Evolutionary conservation across 257 asterid genomes (phyloP), one percentile per base, ranked within the genome.

Genomic region (Coffea eugenioides): DNA sequence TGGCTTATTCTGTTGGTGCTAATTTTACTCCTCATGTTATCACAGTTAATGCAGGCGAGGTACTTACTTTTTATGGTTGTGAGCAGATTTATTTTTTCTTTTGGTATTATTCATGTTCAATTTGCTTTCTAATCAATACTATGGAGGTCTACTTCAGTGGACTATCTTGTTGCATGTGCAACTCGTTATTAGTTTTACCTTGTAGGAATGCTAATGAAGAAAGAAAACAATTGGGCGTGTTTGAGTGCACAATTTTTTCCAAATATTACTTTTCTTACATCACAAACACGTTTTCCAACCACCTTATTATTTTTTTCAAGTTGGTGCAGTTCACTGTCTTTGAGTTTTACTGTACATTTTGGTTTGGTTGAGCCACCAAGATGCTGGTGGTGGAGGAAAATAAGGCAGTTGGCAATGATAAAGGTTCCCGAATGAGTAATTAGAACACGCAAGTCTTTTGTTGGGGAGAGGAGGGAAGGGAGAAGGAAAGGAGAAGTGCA

Each of bases 21-120:
- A 88, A 88, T 83, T 90, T 95, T 82, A 87, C 89, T 7, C 95
- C 97, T 3, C 98, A 95, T 46, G 92, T 90, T 86, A 84, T 95
- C 77, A 79, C 82, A 39, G 82, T 79, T n/a, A 79, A 79, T 79
- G 71, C 76, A 13, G 82, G 82, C 48, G 77, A 79, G 82, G 82
- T 79, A 79, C 7, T 64, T 27, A 45, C 43, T 48, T 48, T 0
- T 77, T 51, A 46, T 77, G 49, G 34, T 77, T 66, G 14, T 48
- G 36, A 66, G 66, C 27, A 46, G 65, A 76, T 77, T 48, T 16
- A 25, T 45, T 48, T 18, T 54, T 11, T 23, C 1, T 48, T 23
- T 13, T 43, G 70, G 4, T 36, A 39, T 49, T 39, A 39, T 69
- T 52, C 27, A 23, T 70, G 12, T 70, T 8, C 21, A 14, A 15